Percentiles rank a stretch among this genome's conserved stretches.
Conservation (phyloP, 2,329 filamentous ascomycete species). For the Parastagonospora nodorum region DNA sequence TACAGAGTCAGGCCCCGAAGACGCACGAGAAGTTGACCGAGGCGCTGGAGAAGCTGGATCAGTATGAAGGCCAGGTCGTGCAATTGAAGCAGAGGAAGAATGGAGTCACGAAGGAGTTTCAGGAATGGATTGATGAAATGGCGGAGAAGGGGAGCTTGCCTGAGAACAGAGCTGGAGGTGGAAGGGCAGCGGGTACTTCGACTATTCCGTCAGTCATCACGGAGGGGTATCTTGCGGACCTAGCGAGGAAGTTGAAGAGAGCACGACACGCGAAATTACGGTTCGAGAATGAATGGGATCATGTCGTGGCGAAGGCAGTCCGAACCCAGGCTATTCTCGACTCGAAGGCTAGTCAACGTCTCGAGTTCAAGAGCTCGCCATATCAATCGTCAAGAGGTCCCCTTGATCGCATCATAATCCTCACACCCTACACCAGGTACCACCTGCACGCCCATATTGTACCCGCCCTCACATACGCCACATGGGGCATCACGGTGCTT, state of each 20-base stretch:
- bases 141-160: constrained; percentile 74
- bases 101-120: constrained; percentile 74
- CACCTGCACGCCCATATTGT: constrained; percentile 74
- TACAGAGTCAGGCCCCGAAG: constrained; percentile 80
- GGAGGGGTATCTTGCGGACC: constrained; percentile 86
- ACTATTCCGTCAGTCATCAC: constrained; percentile 82
- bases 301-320: constrained; percentile 73
- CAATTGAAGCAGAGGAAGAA: constrained; percentile 82
- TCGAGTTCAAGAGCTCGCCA: constrained; percentile 71
- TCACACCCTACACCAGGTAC: constrained; percentile 84
- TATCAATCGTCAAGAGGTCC: constrained; percentile 52
- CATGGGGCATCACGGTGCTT: constrained; percentile 71
- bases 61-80: constrained; percentile 78
- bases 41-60: constrained; percentile 76
- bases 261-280: constrained; percentile 82
- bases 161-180: constrained; percentile 56
- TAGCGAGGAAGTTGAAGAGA: constrained; percentile 80
- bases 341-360: constrained; percentile 76
- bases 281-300: constrained; percentile 85
- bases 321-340: constrained; percentile 83
- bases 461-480: constrained; percentile 67
- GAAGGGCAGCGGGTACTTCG: constrained; percentile 42
- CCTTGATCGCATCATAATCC: constrained; percentile 53
- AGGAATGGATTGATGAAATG: constrained; percentile 96
- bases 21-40: constrained; percentile 88